Conservation (phyloP, 106 monocot species). For the Allium fistulosum region DNA sequence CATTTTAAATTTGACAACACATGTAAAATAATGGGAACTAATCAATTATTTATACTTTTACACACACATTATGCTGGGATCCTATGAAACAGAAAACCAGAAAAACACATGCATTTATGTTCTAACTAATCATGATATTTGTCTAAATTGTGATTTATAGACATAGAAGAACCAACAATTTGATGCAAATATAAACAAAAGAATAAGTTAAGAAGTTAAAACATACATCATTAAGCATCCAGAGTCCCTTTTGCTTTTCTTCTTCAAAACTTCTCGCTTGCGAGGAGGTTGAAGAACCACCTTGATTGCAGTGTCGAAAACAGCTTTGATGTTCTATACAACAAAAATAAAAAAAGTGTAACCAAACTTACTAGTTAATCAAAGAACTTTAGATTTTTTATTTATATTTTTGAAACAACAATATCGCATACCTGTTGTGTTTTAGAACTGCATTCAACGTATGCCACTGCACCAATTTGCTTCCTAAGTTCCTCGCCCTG, state of each 20-base stretch:
- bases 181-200: too few species aligned
- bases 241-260: slow-evolving; percentile 43
- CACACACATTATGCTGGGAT: too few species aligned
- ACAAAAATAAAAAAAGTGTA: not conserved
- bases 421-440: slow-evolving; percentile 66
- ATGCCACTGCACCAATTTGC: slow-evolving; percentile 74
- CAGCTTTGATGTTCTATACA: slow-evolving; percentile 76
- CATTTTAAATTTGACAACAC: too few species aligned
- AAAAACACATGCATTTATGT: too few species aligned
- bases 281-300: slow-evolving; percentile 87
- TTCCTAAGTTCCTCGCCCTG: slow-evolving; percentile 95
- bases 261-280: slow-evolving; percentile 57
- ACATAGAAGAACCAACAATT: too few species aligned
- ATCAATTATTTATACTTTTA: too few species aligned
- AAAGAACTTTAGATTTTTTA: not conserved
- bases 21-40: too few species aligned
- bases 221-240: slow-evolving; percentile 60
- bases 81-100: too few species aligned
- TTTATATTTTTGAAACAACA: not conserved
- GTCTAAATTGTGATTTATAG: too few species aligned
- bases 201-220: too few species aligned
- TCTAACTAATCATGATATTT: too few species aligned
- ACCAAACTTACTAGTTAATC: not conserved
- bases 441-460: slow-evolving; percentile 92
- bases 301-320: slow-evolving; percentile 96